These are phyloP conservation scores for Tulasnella sp. DNA, from an alignment of 768 basidiomycete genomes.

Conservation along the genomic window DNA sequence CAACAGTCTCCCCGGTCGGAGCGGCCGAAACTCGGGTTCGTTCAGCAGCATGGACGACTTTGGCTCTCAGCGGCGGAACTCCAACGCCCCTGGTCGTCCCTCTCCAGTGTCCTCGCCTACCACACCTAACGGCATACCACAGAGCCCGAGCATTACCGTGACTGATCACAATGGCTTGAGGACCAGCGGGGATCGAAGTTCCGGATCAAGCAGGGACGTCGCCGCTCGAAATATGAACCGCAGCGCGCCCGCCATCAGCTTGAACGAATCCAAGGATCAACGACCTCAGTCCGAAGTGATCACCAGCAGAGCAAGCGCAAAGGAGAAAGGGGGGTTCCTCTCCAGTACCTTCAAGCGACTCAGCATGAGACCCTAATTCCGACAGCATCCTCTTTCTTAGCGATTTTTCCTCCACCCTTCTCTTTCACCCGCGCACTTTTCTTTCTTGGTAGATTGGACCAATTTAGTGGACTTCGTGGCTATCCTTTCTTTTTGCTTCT, in stretches of 20 bases:
- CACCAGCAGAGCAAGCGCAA: background rate
- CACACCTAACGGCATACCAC: background rate
- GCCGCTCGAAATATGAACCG: background rate
- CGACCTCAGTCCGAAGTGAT: constrained; percentile 21
- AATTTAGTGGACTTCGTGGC: background rate
- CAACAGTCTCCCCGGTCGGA: constrained; percentile 6
- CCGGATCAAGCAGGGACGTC: background rate
- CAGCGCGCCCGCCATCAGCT: background rate
- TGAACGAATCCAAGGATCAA: constrained; percentile 20
- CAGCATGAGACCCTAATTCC: constrained; percentile 20
- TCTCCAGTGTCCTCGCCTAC: background rate
- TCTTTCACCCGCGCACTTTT: background rate
- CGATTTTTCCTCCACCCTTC: background rate
- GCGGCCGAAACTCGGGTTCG: background rate
- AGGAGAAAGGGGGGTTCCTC: constrained; percentile 18
- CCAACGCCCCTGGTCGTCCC: background rate
- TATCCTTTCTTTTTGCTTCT: background rate
- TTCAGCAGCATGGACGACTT: constrained; percentile 8
- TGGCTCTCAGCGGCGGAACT: background rate
- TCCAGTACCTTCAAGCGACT: constrained; percentile 22
- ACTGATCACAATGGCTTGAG: constrained; percentile 10
- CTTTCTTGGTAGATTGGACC: background rate
- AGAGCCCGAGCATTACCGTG: constrained; percentile 25
- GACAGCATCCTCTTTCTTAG: background rate
- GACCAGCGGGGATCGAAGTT: background rate